Conservation (phyloP, 2,329 filamentous ascomycete species). For the Aquanectria penicillioides region DNA sequence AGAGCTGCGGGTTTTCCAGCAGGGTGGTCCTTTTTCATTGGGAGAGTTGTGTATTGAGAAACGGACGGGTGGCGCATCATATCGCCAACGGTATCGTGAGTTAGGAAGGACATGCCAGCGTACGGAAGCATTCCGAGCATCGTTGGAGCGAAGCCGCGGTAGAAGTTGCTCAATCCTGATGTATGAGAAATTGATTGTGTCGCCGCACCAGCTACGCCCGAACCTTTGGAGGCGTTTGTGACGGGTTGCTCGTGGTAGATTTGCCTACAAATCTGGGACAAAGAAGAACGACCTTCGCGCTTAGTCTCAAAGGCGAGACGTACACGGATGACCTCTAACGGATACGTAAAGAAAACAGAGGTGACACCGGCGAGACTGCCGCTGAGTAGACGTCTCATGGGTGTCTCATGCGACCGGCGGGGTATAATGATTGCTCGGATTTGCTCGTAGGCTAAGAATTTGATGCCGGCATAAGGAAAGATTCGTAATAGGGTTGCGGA, state of each 20-base stretch:
- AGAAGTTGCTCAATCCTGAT: constrained; percentile 87
- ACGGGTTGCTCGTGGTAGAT: constrained; percentile 83
- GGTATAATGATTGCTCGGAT: constrained; percentile 84
- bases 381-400: constrained; percentile 76
- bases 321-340: constrained; percentile 91
- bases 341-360: constrained; percentile 96
- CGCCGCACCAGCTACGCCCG: constrained; percentile 54
- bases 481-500: constrained; percentile 93
- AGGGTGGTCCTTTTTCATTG: constrained; percentile 64
- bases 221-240: constrained; percentile 40
- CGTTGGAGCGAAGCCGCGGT: constrained; percentile 91
- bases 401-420: constrained; percentile 78
- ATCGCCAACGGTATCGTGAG: constrained; percentile 91
- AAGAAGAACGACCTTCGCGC: constrained; percentile 72
- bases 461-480: constrained; percentile 97
- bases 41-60: constrained; percentile 79
- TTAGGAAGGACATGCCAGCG: constrained; percentile 93
- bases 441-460: constrained; percentile 98
- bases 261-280: constrained; percentile 80
- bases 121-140: constrained; percentile 96
- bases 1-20: constrained; percentile 75
- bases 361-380: constrained; percentile 84
- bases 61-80: constrained; percentile 76
- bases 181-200: constrained; percentile 62
- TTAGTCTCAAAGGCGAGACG: constrained; percentile 95